Evolutionary conservation across 129 eudicot species (phyloP), one percentile per base, ranked within the genome.

Genomic region (Dittrichia graveolens): DNA sequence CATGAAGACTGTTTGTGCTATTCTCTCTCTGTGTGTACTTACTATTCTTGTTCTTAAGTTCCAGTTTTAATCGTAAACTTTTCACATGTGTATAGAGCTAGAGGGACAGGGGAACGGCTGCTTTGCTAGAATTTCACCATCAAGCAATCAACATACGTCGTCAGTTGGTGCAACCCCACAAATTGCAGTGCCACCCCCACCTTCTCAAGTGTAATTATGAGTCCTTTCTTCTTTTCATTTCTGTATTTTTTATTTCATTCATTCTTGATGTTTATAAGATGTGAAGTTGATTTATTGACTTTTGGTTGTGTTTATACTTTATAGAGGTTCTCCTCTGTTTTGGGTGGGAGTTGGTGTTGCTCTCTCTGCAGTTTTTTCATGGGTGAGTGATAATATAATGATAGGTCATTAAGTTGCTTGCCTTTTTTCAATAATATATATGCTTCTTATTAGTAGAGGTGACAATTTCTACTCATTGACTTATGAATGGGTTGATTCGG

Each of bases 311-410:
- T 56, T 75, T 82, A 49, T 72, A 93, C 74, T 56, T 75, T 82
- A 49, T 72, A 93, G 98, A 65, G 96, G 96, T 3, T 89, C 96
- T 38, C 98, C 98, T 45, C 79, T 93, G 72, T 93, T 89, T 74
- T 93, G 98, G 98, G 83, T 93, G 66, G 98, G 95, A 71, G 90
- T 93, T 74, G 98, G 98, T 78, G 95, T 93, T 82, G 98, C 92
- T 8, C 76, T 89, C 69, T 93, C 98, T 8, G 98, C 92, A 12
- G 95, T 81, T 54, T 89, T 87, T 68, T 85, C 98, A 74, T 83
- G 90, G 95, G 96, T 90, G 57, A 81, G 91, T 24, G 31, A 24
- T 24, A 24, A 24, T 42, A 9, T 54, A 35, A 46, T n/a, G 5
- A 80, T 54, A 24, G 31, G 31, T 24, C 31, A 24, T 24, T 24